Evolutionary conservation across 148 eudicot genomes (phyloP).

Genomic region (Silene conica): DNA sequence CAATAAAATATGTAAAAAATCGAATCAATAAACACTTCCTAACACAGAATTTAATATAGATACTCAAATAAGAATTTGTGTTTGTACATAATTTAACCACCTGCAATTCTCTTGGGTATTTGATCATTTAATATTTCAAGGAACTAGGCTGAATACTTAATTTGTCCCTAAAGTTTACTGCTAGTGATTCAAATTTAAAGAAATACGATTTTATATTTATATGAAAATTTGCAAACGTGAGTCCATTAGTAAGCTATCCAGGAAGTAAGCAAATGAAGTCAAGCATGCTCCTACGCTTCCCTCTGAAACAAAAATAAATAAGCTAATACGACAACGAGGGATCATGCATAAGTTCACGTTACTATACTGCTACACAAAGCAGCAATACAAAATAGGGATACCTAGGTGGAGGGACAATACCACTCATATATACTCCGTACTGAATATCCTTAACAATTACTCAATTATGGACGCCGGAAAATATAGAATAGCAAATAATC

Average conservation of each 20-base stretch:
- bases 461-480: background rate
- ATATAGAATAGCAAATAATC: background rate
- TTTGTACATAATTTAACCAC: background rate
- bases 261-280: background rate
- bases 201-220: background rate
- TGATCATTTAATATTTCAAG: background rate
- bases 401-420: background rate
- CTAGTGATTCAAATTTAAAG: background rate
- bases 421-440: background rate
- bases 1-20: too few species aligned
- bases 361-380: background rate
- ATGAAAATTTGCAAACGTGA: background rate
- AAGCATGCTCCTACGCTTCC: background rate
- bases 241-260: background rate
- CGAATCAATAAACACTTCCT: too few species aligned
- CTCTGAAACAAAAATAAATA: constrained; percentile 7
- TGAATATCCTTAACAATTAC: background rate
- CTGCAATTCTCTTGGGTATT: background rate
- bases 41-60: too few species aligned
- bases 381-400: background rate
- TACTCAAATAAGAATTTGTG: too few species aligned
- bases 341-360: background rate
- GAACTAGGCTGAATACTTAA: background rate
- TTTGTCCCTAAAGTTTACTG: background rate
- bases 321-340: background rate